Evolutionary conservation across 208 protist genomes (phyloP).

Genomic region (Naegleria gruberi): DNA sequence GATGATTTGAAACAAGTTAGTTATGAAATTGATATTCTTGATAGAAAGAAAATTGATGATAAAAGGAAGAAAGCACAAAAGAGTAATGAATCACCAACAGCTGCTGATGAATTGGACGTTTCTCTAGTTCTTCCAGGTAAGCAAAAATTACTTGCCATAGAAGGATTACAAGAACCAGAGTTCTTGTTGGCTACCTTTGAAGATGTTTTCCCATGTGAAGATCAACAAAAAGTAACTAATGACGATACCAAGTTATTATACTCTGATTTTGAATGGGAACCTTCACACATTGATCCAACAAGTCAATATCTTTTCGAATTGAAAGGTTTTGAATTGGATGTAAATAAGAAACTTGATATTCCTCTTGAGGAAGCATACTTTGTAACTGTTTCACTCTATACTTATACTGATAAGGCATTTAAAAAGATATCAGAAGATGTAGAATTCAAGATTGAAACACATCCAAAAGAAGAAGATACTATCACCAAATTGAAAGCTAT

Average conservation of each 20-base stretch:
- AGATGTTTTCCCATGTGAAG: not conserved
- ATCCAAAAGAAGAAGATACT: not conserved
- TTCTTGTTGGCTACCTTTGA: not conserved
- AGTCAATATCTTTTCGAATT: not conserved
- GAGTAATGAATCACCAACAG: not conserved
- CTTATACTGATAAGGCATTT: not conserved
- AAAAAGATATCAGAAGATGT: constrained; percentile 1
- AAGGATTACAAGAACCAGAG: not conserved
- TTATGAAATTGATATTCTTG: not conserved
- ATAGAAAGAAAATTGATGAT: not conserved
- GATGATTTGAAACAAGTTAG: not conserved
- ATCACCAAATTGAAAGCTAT: not conserved
- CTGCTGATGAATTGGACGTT: not conserved
- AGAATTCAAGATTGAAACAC: not conserved
- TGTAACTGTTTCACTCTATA: not conserved
- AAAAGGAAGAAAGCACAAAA: not conserved
- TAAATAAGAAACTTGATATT: not conserved
- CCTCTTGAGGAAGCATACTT: not conserved
- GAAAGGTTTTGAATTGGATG: not conserved
- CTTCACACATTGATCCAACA: not conserved
- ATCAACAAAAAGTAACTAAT: not conserved
- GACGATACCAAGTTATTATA: not conserved
- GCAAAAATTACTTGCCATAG: not conserved
- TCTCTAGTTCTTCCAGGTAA: not conserved
- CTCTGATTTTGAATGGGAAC: not conserved